Evolutionary conservation across 345 rosid species (phyloP).

Genomic region (Viola odorata): DNA sequence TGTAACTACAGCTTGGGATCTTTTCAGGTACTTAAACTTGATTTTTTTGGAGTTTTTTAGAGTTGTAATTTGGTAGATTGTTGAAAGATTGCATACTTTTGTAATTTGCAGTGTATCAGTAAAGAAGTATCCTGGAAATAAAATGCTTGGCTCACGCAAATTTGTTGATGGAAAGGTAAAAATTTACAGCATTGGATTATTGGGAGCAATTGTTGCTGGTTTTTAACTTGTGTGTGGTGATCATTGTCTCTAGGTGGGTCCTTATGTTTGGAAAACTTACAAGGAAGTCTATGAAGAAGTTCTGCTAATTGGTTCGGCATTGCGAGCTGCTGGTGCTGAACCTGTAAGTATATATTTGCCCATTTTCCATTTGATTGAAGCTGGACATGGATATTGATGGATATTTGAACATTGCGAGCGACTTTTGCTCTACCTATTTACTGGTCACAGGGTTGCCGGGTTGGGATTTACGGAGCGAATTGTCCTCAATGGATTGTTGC

Average conservation of each 20-base stretch:
- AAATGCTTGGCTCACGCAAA: slow-evolving; percentile 92
- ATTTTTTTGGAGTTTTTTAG: background rate
- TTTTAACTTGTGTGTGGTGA: background rate
- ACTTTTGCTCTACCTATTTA: background rate
- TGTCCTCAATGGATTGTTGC: slow-evolving; percentile 95
- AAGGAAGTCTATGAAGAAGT: slow-evolving; percentile 75
- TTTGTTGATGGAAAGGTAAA: slow-evolving; percentile 63
- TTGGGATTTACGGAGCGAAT: slow-evolving; percentile 89
- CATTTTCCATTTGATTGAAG: background rate
- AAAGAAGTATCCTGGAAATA: slow-evolving; percentile 51
- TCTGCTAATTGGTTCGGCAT: slow-evolving; percentile 71
- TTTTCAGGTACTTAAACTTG: slow-evolving; percentile 50
- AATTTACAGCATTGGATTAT: background rate
- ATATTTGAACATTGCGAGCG: no score
- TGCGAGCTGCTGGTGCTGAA: slow-evolving; percentile 72
- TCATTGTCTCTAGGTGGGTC: slow-evolving; percentile 49
- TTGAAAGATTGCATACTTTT: background rate
- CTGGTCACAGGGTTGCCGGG: slow-evolving; percentile 54
- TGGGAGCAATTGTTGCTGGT: background rate
- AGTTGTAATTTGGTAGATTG: no score
- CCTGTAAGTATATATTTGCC: slow-evolving; percentile 46
- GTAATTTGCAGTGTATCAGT: slow-evolving; percentile 48
- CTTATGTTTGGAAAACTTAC: slow-evolving; percentile 85
- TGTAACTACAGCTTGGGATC: slow-evolving; percentile 66
- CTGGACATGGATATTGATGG: slow-evolving; percentile 2